Percentiles rank a stretch among this genome's conserved stretches.
phyloP scores from a whole-genome alignment of 2,329 filamentous ascomycete genomes.

The Fusarium albidum region DNA sequence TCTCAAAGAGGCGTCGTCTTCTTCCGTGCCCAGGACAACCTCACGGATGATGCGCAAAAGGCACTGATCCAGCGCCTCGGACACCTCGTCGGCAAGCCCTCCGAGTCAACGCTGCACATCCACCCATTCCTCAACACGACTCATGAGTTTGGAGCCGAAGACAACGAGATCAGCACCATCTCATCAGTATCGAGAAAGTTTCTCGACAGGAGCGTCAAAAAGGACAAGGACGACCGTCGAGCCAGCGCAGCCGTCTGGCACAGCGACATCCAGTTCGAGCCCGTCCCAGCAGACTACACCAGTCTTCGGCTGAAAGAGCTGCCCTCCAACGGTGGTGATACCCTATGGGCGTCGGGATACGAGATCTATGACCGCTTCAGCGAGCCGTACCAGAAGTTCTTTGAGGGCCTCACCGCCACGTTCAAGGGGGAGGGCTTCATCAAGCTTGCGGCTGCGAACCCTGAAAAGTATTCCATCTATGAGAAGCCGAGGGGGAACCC shows the following conservation, averaged over 20 bases:
- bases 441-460: constrained; percentile 33
- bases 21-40: constrained; percentile 66
- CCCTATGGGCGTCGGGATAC: constrained; percentile 68
- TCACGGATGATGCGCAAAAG: constrained; percentile 68
- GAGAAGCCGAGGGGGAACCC: constrained; percentile 45
- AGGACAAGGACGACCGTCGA: constrained; percentile 40
- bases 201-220: neutral
- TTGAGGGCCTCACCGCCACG: constrained; percentile 60
- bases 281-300: constrained; percentile 64
- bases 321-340: constrained; percentile 63
- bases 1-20: constrained; percentile 71
- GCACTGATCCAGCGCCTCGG: constrained; percentile 66
- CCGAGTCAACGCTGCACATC: constrained; percentile 65
- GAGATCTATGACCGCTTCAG: constrained; percentile 66
- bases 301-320: constrained; percentile 61
- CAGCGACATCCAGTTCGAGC: constrained; percentile 66
- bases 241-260: constrained; percentile 48
- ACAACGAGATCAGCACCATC: constrained; percentile 68
- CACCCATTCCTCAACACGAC: constrained; percentile 65
- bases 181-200: constrained; percentile 46
- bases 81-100: constrained; percentile 65
- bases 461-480: constrained; percentile 45
- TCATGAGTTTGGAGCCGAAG: constrained; percentile 59
- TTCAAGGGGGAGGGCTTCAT: constrained; percentile 42
- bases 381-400: constrained; percentile 57